Conservation (phyloP, 2,329 filamentous ascomycete species). For the Amylocarpus encephaloides region DNA sequence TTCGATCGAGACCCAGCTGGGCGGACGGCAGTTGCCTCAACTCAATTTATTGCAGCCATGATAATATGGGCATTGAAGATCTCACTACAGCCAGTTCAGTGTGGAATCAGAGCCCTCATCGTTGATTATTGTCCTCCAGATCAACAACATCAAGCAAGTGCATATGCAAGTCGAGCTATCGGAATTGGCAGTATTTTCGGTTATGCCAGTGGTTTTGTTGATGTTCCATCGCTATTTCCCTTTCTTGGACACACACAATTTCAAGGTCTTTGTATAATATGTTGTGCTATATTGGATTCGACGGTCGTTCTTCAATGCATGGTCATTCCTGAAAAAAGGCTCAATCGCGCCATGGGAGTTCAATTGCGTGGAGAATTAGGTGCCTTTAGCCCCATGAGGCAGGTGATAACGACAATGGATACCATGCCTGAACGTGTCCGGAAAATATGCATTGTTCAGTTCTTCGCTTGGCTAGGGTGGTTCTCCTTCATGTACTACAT, state of each 20-base stretch:
- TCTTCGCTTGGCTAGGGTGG: conserved; percentile 29
- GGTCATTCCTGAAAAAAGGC: conserved; percentile 5
- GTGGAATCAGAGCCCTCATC: conserved; percentile 27
- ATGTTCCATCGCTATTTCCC: conserved; percentile 9
- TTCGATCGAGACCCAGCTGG: not conserved
- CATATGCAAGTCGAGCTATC: conserved; percentile 27
- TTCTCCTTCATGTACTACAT: conserved; percentile 32
- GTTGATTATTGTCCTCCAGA: conserved; percentile 25
- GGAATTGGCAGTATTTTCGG: conserved; percentile 29
- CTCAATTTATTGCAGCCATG: conserved; percentile 17
- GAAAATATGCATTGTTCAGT: conserved; percentile 22
- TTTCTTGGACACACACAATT: conserved; percentile 17
- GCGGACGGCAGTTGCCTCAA: not conserved
- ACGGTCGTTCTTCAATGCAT: conserved; percentile 16
- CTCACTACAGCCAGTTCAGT: conserved; percentile 29
- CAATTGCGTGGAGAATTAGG: not conserved
- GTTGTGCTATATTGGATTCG: conserved; percentile 9
- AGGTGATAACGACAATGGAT: not conserved
- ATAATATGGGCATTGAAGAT: conserved; percentile 25
- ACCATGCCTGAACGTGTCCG: conserved; percentile 15
- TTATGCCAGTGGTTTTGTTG: conserved; percentile 25
- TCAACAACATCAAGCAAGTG: conserved; percentile 29
- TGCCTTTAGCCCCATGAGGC: not conserved
- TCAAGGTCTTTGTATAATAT: conserved; percentile 18
- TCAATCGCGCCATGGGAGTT: not conserved